Base-by-base conservation (phyloP, 352 stramenopile genomes). In the Phytophthora ramorum region DNA sequence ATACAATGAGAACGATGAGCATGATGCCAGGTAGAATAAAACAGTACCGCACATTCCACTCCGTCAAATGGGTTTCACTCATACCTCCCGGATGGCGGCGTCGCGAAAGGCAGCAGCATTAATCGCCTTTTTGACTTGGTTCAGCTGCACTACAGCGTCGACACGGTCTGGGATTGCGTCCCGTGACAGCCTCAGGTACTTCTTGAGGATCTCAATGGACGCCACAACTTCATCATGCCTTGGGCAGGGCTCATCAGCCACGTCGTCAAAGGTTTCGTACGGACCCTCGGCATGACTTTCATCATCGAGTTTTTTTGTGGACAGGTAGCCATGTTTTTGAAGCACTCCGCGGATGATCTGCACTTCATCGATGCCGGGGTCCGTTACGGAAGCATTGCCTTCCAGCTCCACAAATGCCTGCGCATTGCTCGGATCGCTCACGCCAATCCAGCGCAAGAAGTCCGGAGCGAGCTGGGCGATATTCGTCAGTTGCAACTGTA, bases 291-390 rank as follows among this genome's bases (percentile, higher is more conserved):
- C 69, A 40, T 78, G 78, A 24, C 70, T 85, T 8, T 79, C 76
- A 28, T 90, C 80, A 45, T 91, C 79, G 38, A 92, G 69, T 34
- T 75, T 78, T 56, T 85, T 89, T 12, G 85, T 87, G 22, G 73
- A 82, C 35, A 93, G 66, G 20, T 81, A 92, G 20, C 84, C 87
- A 58, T 93, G 85, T 58, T 93, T 95, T 58, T 93, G 78, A 8
- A 95, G 71, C 44, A 95, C 87, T 19, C 79, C 85, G 40, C 83
- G 85, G 46, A 95, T 92, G 57, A 95, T 93, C 64, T 93, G 85
- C 19, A 87, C 75, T 52, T 95, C 87, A 55, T 95, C 87, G 43
- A 95, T 87, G 40, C 83, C 85, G 38, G 83, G 71, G 47, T 95
- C 87, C 0, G 79, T 92, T 56, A 93, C 87, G 4, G 78, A 83